Evolutionary conservation across 1,284 basidiomycete genomes (phyloP).

Genomic region (Ceratobasidium theobromae): DNA sequence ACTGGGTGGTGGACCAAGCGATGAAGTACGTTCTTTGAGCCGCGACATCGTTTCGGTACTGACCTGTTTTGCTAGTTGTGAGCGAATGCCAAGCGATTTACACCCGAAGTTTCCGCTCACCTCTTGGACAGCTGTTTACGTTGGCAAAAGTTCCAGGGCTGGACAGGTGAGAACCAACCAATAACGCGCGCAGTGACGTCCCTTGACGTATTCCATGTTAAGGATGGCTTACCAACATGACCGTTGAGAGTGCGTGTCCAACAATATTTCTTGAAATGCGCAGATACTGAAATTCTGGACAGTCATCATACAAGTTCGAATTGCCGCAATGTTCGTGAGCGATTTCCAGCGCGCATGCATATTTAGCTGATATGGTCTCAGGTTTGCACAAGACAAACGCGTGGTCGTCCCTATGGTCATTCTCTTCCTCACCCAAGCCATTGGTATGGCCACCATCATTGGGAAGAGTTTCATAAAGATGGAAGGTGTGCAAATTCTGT

Average conservation of each 20-base stretch:
- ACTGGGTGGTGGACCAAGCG: slow-evolving; percentile 24
- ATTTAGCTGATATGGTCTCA: background rate
- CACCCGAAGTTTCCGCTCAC: background rate
- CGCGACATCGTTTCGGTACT: background rate
- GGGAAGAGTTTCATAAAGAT: slow-evolving; percentile 2
- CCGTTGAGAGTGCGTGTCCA: slow-evolving; percentile 22
- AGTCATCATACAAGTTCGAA: slow-evolving; percentile 30
- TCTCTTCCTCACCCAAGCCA: slow-evolving; percentile 23
- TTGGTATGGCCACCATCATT: slow-evolving; percentile 26
- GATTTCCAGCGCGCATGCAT: background rate
- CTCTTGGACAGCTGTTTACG: slow-evolving; percentile 7
- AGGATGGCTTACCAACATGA: slow-evolving; percentile 32
- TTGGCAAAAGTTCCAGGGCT: slow-evolving; percentile 32
- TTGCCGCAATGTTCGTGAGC: slow-evolving; percentile 25
- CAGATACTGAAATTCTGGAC: background rate
- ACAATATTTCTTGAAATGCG: background rate
- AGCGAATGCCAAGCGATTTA: background rate
- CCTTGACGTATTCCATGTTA: slow-evolving; percentile 5
- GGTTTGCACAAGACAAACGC: slow-evolving; percentile 29
- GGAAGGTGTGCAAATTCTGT: slow-evolving; percentile 15
- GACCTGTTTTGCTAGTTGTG: slow-evolving; percentile 12
- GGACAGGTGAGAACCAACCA: slow-evolving; percentile 11
- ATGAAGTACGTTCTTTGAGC: slow-evolving; percentile 14
- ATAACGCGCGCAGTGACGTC: background rate
- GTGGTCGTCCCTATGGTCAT: slow-evolving; percentile 4